These are phyloP conservation scores for Aspergillus bertholletiae DNA, from an alignment of 495 filamentous ascomycete species.

Conservation along the genomic window DNA sequence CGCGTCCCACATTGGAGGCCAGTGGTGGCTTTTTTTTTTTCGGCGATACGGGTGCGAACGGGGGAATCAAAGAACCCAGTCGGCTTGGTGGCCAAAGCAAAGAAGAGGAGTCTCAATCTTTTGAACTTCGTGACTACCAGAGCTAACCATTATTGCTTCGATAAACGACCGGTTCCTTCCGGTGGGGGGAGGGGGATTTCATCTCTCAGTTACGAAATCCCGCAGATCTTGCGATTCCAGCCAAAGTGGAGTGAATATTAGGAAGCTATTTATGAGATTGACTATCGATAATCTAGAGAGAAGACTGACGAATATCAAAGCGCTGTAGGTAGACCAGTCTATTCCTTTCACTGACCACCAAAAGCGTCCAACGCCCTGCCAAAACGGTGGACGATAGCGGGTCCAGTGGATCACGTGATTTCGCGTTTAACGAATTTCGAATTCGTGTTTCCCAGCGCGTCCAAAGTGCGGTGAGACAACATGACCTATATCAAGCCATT, in stretches of 20 bases:
- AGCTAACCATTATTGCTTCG: background rate
- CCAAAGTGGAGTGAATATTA: background rate
- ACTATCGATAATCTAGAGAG: background rate
- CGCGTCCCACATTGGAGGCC: conserved; percentile 26
- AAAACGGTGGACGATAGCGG: background rate
- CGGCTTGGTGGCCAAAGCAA: background rate
- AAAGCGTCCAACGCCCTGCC: background rate
- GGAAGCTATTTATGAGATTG: background rate
- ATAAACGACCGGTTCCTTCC: background rate
- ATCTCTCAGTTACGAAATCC: background rate
- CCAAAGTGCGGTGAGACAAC: background rate
- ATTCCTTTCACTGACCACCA: background rate
- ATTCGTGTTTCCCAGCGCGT: conserved; percentile 20
- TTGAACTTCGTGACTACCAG: background rate
- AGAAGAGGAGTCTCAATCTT: background rate
- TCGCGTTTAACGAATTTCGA: conserved; percentile 18
- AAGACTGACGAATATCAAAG: background rate
- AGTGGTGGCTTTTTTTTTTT: conserved; percentile 1
- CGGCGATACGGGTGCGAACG: conserved; percentile 20
- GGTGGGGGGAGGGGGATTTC: background rate
- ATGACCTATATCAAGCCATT: background rate
- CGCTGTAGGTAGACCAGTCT: background rate
- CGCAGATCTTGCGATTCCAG: background rate
- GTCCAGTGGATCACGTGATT: conserved; percentile 17
- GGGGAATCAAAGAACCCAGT: conserved; percentile 5